Conservation (phyloP, 2,329 filamentous ascomycete genomes). For the Ophiostoma sp. region DNA sequence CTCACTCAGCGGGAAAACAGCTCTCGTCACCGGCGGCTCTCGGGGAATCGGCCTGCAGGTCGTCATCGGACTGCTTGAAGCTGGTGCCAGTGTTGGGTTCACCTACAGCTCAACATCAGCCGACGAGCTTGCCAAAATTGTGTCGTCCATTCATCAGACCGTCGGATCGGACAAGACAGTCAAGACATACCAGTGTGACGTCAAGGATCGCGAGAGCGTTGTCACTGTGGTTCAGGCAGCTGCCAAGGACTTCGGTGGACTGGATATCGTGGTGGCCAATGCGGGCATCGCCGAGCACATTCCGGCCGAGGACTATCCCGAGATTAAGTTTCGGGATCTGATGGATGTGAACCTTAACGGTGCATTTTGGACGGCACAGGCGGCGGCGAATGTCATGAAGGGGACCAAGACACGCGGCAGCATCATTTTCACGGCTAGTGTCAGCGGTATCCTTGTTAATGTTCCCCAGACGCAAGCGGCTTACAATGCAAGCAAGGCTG, state of each 20-base stretch:
- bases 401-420: slow-evolving; percentile 56
- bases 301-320: slow-evolving; percentile 58
- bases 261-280: slow-evolving; percentile 77
- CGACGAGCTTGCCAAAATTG: slow-evolving; percentile 60
- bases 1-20: slow-evolving; percentile 66
- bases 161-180: slow-evolving; percentile 53
- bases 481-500: slow-evolving; percentile 70
- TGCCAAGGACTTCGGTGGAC: slow-evolving; percentile 62
- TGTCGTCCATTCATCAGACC: slow-evolving; percentile 59
- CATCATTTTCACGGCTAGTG: slow-evolving; percentile 73
- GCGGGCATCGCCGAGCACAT: slow-evolving; percentile 67
- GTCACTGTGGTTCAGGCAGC: slow-evolving; percentile 47
- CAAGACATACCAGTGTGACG: slow-evolving; percentile 58
- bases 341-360: slow-evolving; percentile 68
- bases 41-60: slow-evolving; percentile 66
- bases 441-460: slow-evolving; percentile 73
- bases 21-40: slow-evolving; percentile 64
- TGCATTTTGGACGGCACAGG: slow-evolving; percentile 70
- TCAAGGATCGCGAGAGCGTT: slow-evolving; percentile 49
- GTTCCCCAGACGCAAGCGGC: slow-evolving; percentile 68
- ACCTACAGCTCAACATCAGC: slow-evolving; percentile 68
- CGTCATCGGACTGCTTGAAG: slow-evolving; percentile 62
- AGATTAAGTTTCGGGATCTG: slow-evolving; percentile 64
- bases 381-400: slow-evolving; percentile 58
- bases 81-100: slow-evolving; percentile 64